A percentile compares a stretch with the other conserved stretches of the same genome.
These are phyloP conservation scores for Sporothrix pallida DNA, from an alignment of 2,329 filamentous ascomycete species.

Conservation along the genomic window DNA sequence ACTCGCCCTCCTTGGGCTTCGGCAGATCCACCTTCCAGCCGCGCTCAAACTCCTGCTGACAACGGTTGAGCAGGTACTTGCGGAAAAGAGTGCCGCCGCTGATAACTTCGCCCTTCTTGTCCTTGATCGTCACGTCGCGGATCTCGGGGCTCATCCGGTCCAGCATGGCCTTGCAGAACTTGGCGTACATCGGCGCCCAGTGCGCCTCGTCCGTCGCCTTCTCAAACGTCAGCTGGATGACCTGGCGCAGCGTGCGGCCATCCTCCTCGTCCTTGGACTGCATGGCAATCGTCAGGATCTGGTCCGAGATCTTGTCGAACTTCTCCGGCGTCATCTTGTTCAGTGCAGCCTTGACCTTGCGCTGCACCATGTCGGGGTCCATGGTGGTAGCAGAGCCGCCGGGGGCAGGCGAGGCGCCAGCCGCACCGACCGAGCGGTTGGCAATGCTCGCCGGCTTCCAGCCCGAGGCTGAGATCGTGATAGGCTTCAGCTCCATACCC, in stretches of 20 bases:
- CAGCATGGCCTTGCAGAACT: conserved; percentile 97
- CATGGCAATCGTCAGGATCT: conserved; percentile 88
- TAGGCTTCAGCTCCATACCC: conserved; percentile 79
- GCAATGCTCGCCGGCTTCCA: conserved; percentile 86
- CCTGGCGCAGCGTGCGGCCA: conserved; percentile 91
- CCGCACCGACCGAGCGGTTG: conserved; percentile 48
- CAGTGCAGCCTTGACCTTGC: conserved; percentile 96
- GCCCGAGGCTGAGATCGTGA: conserved; percentile 72
- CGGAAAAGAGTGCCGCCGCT: conserved; percentile 94
- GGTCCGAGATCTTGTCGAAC: conserved; percentile 92
- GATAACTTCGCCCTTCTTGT: conserved; percentile 87
- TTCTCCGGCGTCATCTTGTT: conserved; percentile 99
- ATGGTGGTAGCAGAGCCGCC: conserved; percentile 60
- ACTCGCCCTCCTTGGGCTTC: conserved; percentile 75
- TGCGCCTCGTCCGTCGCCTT: conserved; percentile 98
- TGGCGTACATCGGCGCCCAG: conserved; percentile 98
- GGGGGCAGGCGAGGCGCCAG: conserved; percentile 44
- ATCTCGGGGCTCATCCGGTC: conserved; percentile 94
- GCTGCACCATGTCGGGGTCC: conserved; percentile 91
- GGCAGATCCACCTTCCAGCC: conserved; percentile 93
- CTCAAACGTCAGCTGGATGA: conserved; percentile 98
- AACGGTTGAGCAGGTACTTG: conserved; percentile 97
- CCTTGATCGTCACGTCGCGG: conserved; percentile 90
- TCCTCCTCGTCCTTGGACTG: conserved; percentile 96
- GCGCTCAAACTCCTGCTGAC: conserved; percentile 98